phyloP scores from a whole-genome alignment of 257 asterid genomes.

The Lithospermum erythrorhizon region DNA sequence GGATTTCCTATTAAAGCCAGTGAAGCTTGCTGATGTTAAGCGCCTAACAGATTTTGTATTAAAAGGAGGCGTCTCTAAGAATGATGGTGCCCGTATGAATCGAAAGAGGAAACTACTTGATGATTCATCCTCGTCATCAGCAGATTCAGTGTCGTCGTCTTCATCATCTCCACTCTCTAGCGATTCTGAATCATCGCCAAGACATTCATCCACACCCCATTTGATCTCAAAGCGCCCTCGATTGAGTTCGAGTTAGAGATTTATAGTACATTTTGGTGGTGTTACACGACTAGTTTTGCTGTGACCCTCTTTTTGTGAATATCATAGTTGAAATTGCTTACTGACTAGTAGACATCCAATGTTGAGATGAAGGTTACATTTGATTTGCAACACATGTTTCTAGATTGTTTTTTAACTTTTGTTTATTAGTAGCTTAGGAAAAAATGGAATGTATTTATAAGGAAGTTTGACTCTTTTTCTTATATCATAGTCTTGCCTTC shows the following conservation, averaged over 20 bases:
- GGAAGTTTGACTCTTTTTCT: too few relatives aligned
- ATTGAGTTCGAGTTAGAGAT: not conserved
- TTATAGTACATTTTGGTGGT: not conserved
- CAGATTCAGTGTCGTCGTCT: not conserved
- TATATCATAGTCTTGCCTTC: too few relatives aligned
- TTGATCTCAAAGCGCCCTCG: not conserved
- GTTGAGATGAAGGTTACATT: not conserved
- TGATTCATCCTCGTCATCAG: not conserved
- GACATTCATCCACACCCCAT: not conserved
- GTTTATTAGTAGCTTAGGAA: too few relatives aligned
- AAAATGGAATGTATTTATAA: too few relatives aligned
- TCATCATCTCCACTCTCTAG: not conserved
- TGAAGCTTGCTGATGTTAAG: conserved; percentile 17
- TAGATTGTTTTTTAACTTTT: too few relatives aligned
- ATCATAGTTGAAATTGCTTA: not conserved
- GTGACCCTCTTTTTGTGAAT: not conserved
- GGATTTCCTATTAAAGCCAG: conserved; percentile 6
- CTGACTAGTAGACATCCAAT: not conserved
- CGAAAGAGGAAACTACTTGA: conserved; percentile 8
- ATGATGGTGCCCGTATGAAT: not conserved
- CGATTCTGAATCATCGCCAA: not conserved
- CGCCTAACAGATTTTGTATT: conserved; percentile 8
- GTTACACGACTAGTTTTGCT: not conserved
- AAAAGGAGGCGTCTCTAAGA: conserved; percentile 5
- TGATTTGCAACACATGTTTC: not conserved